phyloP scores from a whole-genome alignment of 1,284 basidiomycete genomes.

The Ganoderma resinaceum region DNA sequence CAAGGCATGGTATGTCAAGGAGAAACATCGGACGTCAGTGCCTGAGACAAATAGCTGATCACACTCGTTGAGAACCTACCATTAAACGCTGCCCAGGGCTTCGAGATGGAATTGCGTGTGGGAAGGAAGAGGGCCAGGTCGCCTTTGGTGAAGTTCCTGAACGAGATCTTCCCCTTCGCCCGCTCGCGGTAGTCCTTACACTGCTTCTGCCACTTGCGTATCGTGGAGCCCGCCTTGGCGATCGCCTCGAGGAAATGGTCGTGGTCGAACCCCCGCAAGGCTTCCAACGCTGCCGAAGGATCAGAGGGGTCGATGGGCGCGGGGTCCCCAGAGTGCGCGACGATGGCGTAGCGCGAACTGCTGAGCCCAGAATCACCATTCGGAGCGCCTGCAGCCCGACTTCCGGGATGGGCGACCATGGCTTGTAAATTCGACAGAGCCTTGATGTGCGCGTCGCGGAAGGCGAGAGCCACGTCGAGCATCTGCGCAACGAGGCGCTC shows the following conservation, averaged over 20 bases:
- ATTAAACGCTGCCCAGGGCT: conserved; percentile 98
- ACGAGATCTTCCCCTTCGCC: conserved; percentile 92
- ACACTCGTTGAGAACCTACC: conserved; percentile 53
- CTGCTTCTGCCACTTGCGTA: conserved; percentile 96
- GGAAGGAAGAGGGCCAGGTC: conserved; percentile 96
- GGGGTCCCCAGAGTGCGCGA: conserved; percentile 67
- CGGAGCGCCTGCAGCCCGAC: conserved; percentile 25
- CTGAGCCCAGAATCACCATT: conserved; percentile 55
- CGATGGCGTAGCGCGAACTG: conserved; percentile 55
- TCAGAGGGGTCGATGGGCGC: conserved; percentile 78
- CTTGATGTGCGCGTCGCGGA: conserved; percentile 76
- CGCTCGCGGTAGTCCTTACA: conserved; percentile 94
- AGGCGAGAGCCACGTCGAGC: conserved; percentile 76
- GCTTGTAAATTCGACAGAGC: conserved; percentile 68
- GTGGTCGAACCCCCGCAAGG: conserved; percentile 79
- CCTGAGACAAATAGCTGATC: conserved; percentile 22
- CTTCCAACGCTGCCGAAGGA: conserved; percentile 69
- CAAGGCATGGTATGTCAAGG: conserved; percentile 29
- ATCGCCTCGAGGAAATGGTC: conserved; percentile 86
- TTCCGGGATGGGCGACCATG: conserved; percentile 63
- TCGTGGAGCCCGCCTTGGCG: conserved; percentile 80
- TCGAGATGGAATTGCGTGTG: conserved; percentile 90
- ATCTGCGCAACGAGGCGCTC: conserved; percentile 73
- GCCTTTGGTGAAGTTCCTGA: conserved; percentile 91
- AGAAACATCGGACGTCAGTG: conserved; percentile 47